phyloP scores from a whole-genome alignment of 768 basidiomycete genomes.

The Naganishia vaughanmartiniae region DNA sequence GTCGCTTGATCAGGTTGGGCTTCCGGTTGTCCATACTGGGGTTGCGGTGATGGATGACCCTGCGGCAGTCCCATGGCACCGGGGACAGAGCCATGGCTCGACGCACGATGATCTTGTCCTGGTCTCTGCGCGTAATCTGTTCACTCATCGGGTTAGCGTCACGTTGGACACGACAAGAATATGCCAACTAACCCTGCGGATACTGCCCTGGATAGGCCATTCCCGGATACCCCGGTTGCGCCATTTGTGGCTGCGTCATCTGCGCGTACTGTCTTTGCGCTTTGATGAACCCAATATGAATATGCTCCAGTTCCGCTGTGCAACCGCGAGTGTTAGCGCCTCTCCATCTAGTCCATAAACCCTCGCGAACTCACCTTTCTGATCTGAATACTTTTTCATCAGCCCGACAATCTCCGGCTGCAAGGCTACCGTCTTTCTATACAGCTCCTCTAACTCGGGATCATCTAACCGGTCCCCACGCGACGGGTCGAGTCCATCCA shows the following conservation, averaged over 20 bases:
- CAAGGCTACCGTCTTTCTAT: conserved; percentile 81
- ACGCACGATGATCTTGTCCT: conserved; percentile 1
- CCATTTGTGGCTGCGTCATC: conserved; percentile 68
- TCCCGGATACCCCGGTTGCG: conserved; percentile 27
- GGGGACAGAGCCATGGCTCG: conserved; percentile 17
- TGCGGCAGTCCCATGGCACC: neutral
- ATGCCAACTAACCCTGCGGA: conserved; percentile 5
- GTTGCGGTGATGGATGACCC: conserved; percentile 44
- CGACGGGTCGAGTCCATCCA: conserved; percentile 68
- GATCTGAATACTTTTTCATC: conserved; percentile 96
- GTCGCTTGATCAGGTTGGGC: conserved; percentile 43
- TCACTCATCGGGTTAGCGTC: neutral
- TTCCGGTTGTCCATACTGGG: conserved; percentile 44
- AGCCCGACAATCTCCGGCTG: conserved; percentile 93
- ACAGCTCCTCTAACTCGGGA: conserved; percentile 65
- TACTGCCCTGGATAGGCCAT: conserved; percentile 27
- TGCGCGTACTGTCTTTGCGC: conserved; percentile 85
- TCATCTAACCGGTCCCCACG: conserved; percentile 79
- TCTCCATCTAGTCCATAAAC: neutral
- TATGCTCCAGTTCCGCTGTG: conserved; percentile 82
- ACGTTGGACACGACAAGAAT: neutral
- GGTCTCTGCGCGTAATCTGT: conserved; percentile 15
- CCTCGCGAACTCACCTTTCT: conserved; percentile 61
- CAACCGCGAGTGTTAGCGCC: conserved; percentile 15
- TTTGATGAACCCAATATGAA: conserved; percentile 90